These are phyloP conservation scores for Hericium alpestre DNA, from an alignment of 768 basidiomycete genomes.

Conservation along the genomic window DNA sequence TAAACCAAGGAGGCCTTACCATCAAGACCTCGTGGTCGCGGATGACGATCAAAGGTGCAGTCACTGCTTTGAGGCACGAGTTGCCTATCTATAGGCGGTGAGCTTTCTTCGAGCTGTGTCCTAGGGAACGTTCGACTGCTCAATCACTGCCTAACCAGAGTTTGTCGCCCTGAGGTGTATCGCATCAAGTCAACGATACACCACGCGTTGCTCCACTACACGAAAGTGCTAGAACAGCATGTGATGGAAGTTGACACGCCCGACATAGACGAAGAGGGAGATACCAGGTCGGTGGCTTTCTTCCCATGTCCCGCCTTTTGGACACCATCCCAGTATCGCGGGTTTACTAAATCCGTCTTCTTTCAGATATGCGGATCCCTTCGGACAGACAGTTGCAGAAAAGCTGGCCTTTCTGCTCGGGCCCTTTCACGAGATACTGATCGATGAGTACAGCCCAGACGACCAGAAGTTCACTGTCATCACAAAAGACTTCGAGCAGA, in stretches of 20 bases:
- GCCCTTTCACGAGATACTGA: constrained; percentile 42
- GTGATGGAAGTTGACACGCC: not conserved
- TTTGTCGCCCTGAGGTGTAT: constrained; percentile 74
- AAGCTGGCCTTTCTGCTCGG: constrained; percentile 28
- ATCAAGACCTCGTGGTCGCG: constrained; percentile 82
- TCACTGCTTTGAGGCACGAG: constrained; percentile 56
- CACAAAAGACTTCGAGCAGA: constrained; percentile 6
- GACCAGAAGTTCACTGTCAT: constrained; percentile 5
- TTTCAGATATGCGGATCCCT: not conserved
- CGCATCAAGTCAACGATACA: constrained; percentile 59
- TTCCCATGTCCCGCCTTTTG: too few relatives aligned
- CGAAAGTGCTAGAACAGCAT: constrained; percentile 12
- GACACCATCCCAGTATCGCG: too few relatives aligned
- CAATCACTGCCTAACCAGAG: constrained; percentile 30
- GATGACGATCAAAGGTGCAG: constrained; percentile 59
- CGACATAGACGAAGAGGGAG: not conserved
- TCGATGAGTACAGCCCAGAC: constrained; percentile 30
- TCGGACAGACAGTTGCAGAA: constrained; percentile 2
- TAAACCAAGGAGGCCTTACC: constrained; percentile 72
- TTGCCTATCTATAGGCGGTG: constrained; percentile 75
- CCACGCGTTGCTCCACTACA: constrained; percentile 35
- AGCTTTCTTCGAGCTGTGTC: not conserved
- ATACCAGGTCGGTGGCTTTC: too few relatives aligned
- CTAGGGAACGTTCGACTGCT: not conserved
- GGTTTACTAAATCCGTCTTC: too few relatives aligned